Evolutionary conservation across 768 basidiomycete species (phyloP), one percentile per base, ranked within the genome.

Genomic region (Lactarius psammicola): DNA sequence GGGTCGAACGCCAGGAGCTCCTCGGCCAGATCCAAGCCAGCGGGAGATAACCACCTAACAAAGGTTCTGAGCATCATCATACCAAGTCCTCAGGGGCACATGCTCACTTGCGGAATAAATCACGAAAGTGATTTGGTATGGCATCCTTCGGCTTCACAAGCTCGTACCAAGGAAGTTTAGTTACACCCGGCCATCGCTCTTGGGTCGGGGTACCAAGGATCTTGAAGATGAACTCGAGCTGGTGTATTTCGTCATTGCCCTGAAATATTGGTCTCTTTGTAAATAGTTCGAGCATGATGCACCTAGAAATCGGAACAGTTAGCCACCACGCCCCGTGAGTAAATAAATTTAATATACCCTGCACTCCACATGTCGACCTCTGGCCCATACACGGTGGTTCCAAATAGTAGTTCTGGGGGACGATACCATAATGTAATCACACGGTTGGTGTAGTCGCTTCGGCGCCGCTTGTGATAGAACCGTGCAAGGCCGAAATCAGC

Each of bases 351-450:
- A 5, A 77, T 83, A 70, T 78, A 96, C 94, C 97, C 97, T 49
- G 97, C 97, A 75, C 94, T 96, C 97, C 97, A 99, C 89, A 98
- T 97, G 73, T 99, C 97, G 28, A 99, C 96, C 73, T 96, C 95
- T 6, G 95, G 89, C 2, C 94, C 95, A 78, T 99, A 99, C 15
- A 94, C 86, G 0, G 97, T 99, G 34, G 95, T 92, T 33, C 97
- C 97, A 71, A 98, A 88, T 46, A 99, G 78, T 26, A 99, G 81
- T 73, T 99, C 97, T 11, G 96, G 97, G 5, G 95, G 92, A 63
- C 97, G 85, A 76, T 99, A 99, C 97, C 97, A 98, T 57, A 97
- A 83, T 0, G 97, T 99, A 70, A 99, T 98, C 58, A 99, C 97
- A 36, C 97, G 85, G 75, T 99, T 99, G n/a, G 97, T 99, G 74